Evolutionary conservation across 192 early-diverging fungal genomes (phyloP).

Genomic region (Coemansia sp.): DNA sequence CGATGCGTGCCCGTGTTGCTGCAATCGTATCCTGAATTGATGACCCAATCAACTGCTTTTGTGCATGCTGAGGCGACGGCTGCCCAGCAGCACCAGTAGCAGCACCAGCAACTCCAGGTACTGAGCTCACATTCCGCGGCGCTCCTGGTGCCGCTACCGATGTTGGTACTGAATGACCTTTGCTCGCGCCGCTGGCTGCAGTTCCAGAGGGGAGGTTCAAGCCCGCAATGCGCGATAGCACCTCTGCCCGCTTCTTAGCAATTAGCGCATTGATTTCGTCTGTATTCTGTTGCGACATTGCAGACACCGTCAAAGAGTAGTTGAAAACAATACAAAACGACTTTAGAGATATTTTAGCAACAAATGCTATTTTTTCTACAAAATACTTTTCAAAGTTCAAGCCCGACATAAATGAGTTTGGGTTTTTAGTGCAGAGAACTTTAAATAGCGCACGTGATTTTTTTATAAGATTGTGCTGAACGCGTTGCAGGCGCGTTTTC

Average conservation of each 20-base stretch:
- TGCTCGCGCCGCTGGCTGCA: neutral
- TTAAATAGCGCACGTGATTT: no score
- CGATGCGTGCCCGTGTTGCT: slow-evolving; percentile 33
- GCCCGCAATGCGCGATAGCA: slow-evolving; percentile 64
- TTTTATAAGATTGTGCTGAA: neutral
- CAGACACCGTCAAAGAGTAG: neutral
- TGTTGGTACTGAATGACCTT: neutral
- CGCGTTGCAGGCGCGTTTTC: neutral
- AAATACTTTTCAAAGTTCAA: neutral
- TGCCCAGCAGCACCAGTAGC: neutral
- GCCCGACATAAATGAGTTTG: neutral
- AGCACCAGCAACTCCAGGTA: neutral
- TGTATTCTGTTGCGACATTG: slow-evolving; percentile 7
- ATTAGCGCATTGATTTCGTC: slow-evolving; percentile 44
- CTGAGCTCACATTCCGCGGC: neutral
- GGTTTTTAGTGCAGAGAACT: neutral
- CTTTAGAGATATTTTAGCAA: neutral
- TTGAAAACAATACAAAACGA: neutral
- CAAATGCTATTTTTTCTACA: neutral
- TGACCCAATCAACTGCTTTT: slow-evolving; percentile 9
- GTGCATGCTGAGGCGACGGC: neutral
- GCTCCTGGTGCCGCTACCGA: neutral
- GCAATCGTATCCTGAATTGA: slow-evolving; percentile 39
- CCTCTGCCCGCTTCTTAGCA: slow-evolving; percentile 61
- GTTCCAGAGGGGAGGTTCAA: slow-evolving; percentile 42